A percentile compares a stretch with the other conserved stretches of the same genome.
These are phyloP conservation scores for Yamadazyma jaroonii DNA, from an alignment of 1,139 yeast species.

Conservation along the genomic window DNA sequence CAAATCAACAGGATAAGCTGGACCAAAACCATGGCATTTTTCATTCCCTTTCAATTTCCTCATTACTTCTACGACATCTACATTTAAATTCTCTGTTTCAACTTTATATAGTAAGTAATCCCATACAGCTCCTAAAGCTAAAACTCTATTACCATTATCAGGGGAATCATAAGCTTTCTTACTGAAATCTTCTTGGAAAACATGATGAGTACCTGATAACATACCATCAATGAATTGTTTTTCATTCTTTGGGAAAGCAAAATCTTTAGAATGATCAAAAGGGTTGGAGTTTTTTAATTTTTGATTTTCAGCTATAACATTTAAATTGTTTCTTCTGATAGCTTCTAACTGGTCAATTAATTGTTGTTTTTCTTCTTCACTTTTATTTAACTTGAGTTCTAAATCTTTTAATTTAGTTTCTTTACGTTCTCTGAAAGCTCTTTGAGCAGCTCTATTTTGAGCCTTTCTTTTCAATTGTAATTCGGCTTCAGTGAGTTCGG, in stretches of 20 bases:
- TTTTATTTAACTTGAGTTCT: conserved; percentile 54
- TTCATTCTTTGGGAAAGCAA: conserved; percentile 37
- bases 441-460: conserved; percentile 85
- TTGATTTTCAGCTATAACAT: conserved; percentile 60
- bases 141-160: conserved; percentile 40
- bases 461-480: conserved; percentile 62
- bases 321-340: conserved; percentile 51
- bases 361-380: conserved; percentile 57
- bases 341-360: conserved; percentile 38
- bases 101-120: conserved; percentile 58
- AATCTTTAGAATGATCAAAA: conserved; percentile 11
- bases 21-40: conserved; percentile 79
- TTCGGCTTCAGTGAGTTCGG: conserved; percentile 47
- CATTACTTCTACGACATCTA: conserved; percentile 63
- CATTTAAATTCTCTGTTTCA: conserved; percentile 36
- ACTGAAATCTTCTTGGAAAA: conserved; percentile 15
- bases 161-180: conserved; percentile 37
- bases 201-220: conserved; percentile 22
- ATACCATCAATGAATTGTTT: conserved; percentile 32
- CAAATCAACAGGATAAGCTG: conserved; percentile 60
- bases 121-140: conserved; percentile 82
- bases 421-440: conserved; percentile 85
- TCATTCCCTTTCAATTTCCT: conserved; percentile 60
- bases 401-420: conserved; percentile 71
- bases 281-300: conserved; percentile 20